Evolutionary conservation across 306 rosid genomes (phyloP).

Genomic region (Ceratonia siliqua): DNA sequence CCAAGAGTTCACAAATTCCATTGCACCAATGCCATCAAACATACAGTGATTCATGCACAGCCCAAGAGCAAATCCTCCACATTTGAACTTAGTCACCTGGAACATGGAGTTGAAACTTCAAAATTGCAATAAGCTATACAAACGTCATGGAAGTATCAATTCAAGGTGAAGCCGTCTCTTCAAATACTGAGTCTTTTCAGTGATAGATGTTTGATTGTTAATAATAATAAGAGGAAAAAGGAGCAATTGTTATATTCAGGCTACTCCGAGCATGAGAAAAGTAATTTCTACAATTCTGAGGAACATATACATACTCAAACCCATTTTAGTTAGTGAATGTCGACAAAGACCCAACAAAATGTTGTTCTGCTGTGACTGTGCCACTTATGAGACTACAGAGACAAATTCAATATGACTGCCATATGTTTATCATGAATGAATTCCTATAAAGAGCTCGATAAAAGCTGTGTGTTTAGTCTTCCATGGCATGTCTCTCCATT

Average conservation of each 20-base stretch:
- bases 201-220: neutral
- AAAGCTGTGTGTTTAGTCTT: neutral
- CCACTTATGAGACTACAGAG: neutral
- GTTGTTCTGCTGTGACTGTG: neutral
- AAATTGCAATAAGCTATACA: neutral
- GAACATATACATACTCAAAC: neutral
- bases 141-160: neutral
- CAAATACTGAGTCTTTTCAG: neutral
- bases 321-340: neutral
- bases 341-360: neutral
- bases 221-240: neutral
- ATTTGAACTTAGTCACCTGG: slow-evolving; percentile 84
- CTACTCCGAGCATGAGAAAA: neutral
- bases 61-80: slow-evolving; percentile 90
- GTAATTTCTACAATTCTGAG: neutral
- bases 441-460: neutral
- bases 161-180: neutral
- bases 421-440: neutral
- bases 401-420: neutral
- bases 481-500: neutral
- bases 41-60: slow-evolving; percentile 82
- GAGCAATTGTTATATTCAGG: neutral
- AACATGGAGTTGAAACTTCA: slow-evolving; percentile 27
- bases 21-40: slow-evolving; percentile 83
- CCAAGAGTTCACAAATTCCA: slow-evolving; percentile 93